Evolutionary conservation across 441 rosid species (phyloP), one percentile per base, ranked within the genome.

Genomic region (Bruguiera hainesii): DNA sequence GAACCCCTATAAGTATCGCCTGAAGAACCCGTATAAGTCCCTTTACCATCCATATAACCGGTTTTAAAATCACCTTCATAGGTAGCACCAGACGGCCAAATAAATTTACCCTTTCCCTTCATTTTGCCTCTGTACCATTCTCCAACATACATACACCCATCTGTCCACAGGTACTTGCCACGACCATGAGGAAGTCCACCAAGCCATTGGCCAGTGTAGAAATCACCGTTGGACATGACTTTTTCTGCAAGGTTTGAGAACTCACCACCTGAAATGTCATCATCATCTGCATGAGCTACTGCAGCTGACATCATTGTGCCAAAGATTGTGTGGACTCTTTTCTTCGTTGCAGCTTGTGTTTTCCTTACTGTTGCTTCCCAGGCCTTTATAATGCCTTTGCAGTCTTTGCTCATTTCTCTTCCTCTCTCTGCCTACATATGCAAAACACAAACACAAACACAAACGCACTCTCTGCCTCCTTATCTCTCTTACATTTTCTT

Each of bases 91-190:
- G 84, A 84, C 0, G 98, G 96, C 99, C 99, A 93, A 52, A 90
- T 81, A 66, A 96, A 96, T 74, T 82, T 88, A 20, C 99, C 99
- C 64, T 86, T 90, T 19, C 99, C 98, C 82, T 67, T 88, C 25
- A 82, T 87, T 70, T 84, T 96, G 16, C 98, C 99, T 67, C 75
- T 62, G 51, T 53, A 67, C 99, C 99, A 96, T 57, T 90, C 93
- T 26, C 98, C 99, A 19, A 86, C 84, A 70, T 96, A 90, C 92
- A 96, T 85, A 67, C 98, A 96, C 39, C 97, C 98, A 69, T 96
- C 99, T 28, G 82, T 83, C 98, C 98, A 92, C 0, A 92, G 81
- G 70, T 85, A 90, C 73, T 90, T 92, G 15, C 99, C 98, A 5
- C 84, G 81, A 13, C 98, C 97, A 63, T 92, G 89, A 0, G 99